Conservation (phyloP, 2,329 filamentous ascomycete species). For the Catunica adiposa region DNA sequence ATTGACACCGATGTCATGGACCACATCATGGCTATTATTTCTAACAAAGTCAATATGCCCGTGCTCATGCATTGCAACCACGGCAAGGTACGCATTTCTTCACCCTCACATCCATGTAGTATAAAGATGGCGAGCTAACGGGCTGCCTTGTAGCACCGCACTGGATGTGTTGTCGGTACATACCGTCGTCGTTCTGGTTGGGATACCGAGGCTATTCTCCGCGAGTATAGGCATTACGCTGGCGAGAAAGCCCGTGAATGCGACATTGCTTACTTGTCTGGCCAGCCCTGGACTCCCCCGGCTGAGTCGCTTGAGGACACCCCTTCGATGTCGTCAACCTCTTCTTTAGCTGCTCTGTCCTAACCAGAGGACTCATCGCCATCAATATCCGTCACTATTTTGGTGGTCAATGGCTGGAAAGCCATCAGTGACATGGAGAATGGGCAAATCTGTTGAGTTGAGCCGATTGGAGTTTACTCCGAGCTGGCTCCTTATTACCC, state of each 20-base stretch:
- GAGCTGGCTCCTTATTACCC: too few relatives aligned
- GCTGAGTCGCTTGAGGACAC: background rate
- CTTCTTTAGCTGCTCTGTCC: background rate
- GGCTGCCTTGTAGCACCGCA: conserved; percentile 47
- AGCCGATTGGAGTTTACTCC: too few relatives aligned
- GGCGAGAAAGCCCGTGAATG: conserved; percentile 42
- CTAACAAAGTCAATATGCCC: conserved; percentile 60
- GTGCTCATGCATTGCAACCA: conserved; percentile 87
- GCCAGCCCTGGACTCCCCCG: conserved; percentile 22
- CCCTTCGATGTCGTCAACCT: background rate
- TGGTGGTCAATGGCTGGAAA: too few relatives aligned
- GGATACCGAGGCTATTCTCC: conserved; percentile 42
- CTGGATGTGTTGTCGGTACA: conserved; percentile 72
- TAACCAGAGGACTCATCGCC: too few relatives aligned
- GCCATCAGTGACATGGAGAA: too few relatives aligned
- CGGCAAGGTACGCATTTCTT: conserved; percentile 42
- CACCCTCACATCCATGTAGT: background rate
- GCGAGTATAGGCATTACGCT: conserved; percentile 57
- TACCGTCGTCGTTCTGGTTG: conserved; percentile 59
- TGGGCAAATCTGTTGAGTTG: too few relatives aligned
- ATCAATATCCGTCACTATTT: too few relatives aligned
- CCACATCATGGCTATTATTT: conserved; percentile 51
- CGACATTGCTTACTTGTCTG: conserved; percentile 39
- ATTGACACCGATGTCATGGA: conserved; percentile 53
- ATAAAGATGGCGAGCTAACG: conserved; percentile 2